Percentiles rank a stretch among this genome's conserved stretches.
Conservation (phyloP, 1,139 yeast genomes). For the Yamadazyma friedrichii region DNA sequence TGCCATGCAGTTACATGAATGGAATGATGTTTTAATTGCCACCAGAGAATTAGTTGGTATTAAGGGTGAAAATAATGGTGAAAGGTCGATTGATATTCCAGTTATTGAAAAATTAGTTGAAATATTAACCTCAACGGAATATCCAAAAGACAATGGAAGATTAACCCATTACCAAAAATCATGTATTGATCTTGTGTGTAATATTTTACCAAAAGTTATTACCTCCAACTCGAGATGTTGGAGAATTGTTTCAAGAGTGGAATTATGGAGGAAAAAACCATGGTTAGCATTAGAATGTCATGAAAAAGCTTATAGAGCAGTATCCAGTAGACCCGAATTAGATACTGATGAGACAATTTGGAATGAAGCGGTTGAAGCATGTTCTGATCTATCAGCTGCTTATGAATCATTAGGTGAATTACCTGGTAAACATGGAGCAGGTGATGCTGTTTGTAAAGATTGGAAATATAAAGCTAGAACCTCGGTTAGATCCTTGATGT, state of each 20-base stretch:
- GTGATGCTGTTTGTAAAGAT: conserved; percentile 81
- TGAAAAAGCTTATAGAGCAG: conserved; percentile 83
- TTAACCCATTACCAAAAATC: conserved; percentile 61
- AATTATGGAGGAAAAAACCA: conserved; percentile 82
- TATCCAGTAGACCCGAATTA: conserved; percentile 63
- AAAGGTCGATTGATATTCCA: conserved; percentile 70
- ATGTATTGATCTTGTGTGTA: conserved; percentile 69
- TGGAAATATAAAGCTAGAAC: conserved; percentile 87
- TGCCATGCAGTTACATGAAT: conserved; percentile 75
- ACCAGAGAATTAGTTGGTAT: conserved; percentile 57
- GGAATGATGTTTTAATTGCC: conserved; percentile 85
- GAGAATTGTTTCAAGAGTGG: conserved; percentile 81
- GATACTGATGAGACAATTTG: conserved; percentile 63
- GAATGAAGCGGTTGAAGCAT: conserved; percentile 79
- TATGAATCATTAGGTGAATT: conserved; percentile 83
- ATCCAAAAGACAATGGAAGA: conserved; percentile 39
- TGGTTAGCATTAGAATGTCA: conserved; percentile 86
- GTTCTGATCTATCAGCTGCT: conserved; percentile 80
- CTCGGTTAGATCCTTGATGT: conserved; percentile 69
- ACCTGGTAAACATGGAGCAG: conserved; percentile 85
- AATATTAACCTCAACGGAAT: conserved; percentile 54
- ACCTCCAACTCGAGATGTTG: conserved; percentile 74
- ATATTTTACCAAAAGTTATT: conserved; percentile 63
- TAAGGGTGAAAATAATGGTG: conserved; percentile 53
- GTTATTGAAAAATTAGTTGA: conserved; percentile 74